Evolutionary conservation across 352 stramenopile genomes (phyloP), one percentile per base, ranked within the genome.

Genomic region (Phytopythium aichiense): DNA sequence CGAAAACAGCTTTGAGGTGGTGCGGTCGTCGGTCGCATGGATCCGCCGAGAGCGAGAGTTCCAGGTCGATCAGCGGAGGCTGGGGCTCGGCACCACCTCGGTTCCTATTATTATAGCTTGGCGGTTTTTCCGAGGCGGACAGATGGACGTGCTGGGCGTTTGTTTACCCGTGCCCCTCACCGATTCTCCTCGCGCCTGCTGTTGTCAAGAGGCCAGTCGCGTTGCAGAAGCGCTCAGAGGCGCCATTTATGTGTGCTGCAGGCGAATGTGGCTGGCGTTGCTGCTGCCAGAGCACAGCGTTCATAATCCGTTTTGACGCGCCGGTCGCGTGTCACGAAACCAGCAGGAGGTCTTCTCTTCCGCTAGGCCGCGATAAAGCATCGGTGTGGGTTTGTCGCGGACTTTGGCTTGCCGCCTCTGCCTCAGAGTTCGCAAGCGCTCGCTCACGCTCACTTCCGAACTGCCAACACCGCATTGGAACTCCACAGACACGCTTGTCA

Each of bases 311-410:
- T 58, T 58, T 43, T 20, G 52, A 42, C 30, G 18, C 3, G 30
- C 30, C 31, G 20, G 30, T 23, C 50, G 33, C 50, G 23, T 56
- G 50, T 56, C 35, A 58, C 53, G 35, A 33, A 35, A n/a, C 16
- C 35, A 58, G 35, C 53, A 58, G 52, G 52, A 11, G 22, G 52
- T 11, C 2, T 7, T 37, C 53, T 58, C 53, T 58, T 58, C 53
- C 53, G 42, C 7, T 18, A 25, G 42, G 42, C 42, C 42, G 42
- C 42, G n/a, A 11, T 48, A 23, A 9, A 48, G 42, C 42, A 12
- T 23, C 18, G 20, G 42, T 23, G 42, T 49, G 23, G 48, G 48
- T 54, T 20, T 54, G 48, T 31, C 48, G 23, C 48, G 28, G 48
- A 35, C 42, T 23, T 25, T 25, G 6, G 42, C 20, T 49, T 7